Conservation (phyloP, 1,139 yeast genomes). For the Debaryomycetaceae sp. region DNA sequence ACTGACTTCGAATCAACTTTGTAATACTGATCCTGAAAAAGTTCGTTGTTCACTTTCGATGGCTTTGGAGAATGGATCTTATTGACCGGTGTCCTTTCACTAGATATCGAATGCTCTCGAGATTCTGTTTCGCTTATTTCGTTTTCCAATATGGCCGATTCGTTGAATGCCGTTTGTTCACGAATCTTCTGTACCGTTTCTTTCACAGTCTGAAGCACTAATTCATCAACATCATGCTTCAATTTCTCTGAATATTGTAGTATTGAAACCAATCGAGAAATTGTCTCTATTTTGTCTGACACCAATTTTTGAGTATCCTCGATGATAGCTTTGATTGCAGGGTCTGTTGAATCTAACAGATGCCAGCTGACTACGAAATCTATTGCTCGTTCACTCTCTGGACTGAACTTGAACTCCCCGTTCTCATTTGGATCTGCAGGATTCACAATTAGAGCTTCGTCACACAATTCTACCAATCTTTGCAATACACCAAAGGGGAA, state of each 20-base stretch:
- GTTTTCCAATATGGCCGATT: conserved; percentile 8
- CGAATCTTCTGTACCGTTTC: conserved; percentile 57
- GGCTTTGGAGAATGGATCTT: conserved; percentile 33
- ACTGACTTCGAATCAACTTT: conserved; percentile 31
- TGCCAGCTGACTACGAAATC: conserved; percentile 52
- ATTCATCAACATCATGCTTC: conserved; percentile 73
- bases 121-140: conserved; percentile 6
- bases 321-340: conserved; percentile 59
- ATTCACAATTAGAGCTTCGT: conserved; percentile 70
- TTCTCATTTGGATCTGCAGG: conserved; percentile 45
- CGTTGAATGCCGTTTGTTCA: conserved; percentile 33
- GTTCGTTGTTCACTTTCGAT: conserved; percentile 21
- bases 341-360: conserved; percentile 57
- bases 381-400: conserved; percentile 67
- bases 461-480: conserved; percentile 63
- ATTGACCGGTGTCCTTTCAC: not conserved
- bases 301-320: conserved; percentile 67
- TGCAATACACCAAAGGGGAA: conserved; percentile 71
- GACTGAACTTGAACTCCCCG: conserved; percentile 51
- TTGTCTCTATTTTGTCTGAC: conserved; percentile 65
- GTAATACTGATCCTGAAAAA: conserved; percentile 40
- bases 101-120: not conserved
- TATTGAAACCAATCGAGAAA: conserved; percentile 74
- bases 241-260: conserved; percentile 76
- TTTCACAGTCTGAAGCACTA: conserved; percentile 64